These are phyloP conservation scores for Arachnopeziza araneosa DNA, from an alignment of 2,329 filamentous ascomycete genomes.

Conservation along the genomic window DNA sequence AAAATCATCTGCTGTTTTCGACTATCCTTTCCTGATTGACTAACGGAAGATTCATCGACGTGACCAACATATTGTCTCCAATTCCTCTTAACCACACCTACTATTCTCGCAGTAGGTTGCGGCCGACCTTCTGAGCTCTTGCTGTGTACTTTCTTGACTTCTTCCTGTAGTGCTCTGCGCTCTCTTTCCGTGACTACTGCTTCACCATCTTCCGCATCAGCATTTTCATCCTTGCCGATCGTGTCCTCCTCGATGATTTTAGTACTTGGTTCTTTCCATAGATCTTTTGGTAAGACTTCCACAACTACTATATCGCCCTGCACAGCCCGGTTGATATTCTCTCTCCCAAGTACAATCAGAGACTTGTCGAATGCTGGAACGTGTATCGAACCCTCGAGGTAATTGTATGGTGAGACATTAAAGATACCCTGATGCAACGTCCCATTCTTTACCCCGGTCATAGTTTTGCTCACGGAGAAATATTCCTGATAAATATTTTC, in stretches of 20 bases:
- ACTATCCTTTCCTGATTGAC: conserved; percentile 66
- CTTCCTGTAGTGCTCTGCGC: conserved; percentile 79
- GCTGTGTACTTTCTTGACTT: conserved; percentile 80
- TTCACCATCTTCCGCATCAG: conserved; percentile 71
- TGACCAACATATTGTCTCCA: conserved; percentile 98
- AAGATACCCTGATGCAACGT: conserved; percentile 91
- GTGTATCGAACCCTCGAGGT: conserved; percentile 87
- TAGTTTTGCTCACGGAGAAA: conserved; percentile 82
- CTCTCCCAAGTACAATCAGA: conserved; percentile 80
- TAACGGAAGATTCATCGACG: conserved; percentile 81
- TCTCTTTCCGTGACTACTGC: conserved; percentile 86
- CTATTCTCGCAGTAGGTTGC: conserved; percentile 86
- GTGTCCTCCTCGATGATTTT: conserved; percentile 94
- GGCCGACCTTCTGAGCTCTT: conserved; percentile 69
- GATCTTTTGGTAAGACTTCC: conserved; percentile 85
- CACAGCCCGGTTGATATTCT: conserved; percentile 92
- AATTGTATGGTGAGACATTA: conserved; percentile 97
- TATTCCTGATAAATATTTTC: conserved; percentile 84
- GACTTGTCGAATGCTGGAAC: conserved; percentile 87
- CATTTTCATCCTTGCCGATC: conserved; percentile 88
- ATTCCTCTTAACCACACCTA: conserved; percentile 89
- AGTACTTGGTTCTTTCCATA: conserved; percentile 94
- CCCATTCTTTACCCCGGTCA: conserved; percentile 85
- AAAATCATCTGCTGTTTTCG: conserved; percentile 90
- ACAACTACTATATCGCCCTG: conserved; percentile 91